Base-by-base conservation (phyloP, 192 early-diverging fungal species). In the Irineochytrium annulatum region DNA sequence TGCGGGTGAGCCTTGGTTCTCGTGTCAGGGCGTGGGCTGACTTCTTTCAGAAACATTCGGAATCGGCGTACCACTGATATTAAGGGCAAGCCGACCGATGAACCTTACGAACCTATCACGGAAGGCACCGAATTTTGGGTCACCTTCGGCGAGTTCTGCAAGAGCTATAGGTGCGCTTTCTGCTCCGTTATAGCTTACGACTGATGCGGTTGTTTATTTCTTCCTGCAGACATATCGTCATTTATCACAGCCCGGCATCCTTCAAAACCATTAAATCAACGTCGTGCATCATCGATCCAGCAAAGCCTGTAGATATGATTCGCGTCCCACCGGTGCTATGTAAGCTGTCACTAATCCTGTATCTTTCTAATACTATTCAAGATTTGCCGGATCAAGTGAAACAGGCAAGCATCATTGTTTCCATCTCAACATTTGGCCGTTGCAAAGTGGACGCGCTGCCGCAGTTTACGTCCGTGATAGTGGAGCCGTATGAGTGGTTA, bases 401-500 rank as follows among this genome's bases (percentile, higher is more conserved):
- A 41, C 43, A 67, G 16, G 48, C 61, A 11, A 31, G 34, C 3
- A 61, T 79, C 14, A 52, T 77, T 26, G 22, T 79, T 2, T 39
- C 43, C 0, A 39, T 82, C 3, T 75, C 72, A 14, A 75, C 80
- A 1, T 82, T 63, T 52, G 73, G 77, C 2, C 60, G 73, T 14
- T 49, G 59, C n/a, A 79, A 74, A 52, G 30, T 28, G 24, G 69
- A 70, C 16, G 46, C 30, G 1, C 52, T 37, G 17, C 6, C 43
- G 30, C 68, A 63, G 60, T 49, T 55, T 2, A 60, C 72, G 3
- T 71, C 65, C 0, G 58, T 77, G 29, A 58, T 65, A 14, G 62
- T 79, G 4, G 80, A 82, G 68, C 46, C 68, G 11, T 77, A 73
- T 46, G 66, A 72, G 32, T 82, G 80, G 80, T 69, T n/a, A n/a